Evolutionary conservation across 2,329 filamentous ascomycete genomes (phyloP).

Genomic region (Neopestalotiopsis sp.): DNA sequence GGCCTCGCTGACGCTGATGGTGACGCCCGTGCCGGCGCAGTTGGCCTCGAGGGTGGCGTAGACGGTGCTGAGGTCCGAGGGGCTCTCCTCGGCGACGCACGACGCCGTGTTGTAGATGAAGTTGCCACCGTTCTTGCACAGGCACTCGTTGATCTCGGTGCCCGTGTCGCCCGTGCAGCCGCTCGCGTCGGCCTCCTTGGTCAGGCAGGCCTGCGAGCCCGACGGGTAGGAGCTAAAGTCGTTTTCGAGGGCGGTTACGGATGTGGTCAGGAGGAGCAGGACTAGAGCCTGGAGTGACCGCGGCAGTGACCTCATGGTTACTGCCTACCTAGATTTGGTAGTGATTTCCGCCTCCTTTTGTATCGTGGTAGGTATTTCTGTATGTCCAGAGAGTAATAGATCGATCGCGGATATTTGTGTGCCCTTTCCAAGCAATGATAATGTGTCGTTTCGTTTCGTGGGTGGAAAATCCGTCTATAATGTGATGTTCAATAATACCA

Average conservation of each 20-base stretch:
- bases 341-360: background rate
- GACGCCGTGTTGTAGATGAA: slow-evolving; percentile 53
- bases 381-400: background rate
- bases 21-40: slow-evolving; percentile 49
- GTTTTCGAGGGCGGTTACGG: slow-evolving; percentile 34
- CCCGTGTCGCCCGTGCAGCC: slow-evolving; percentile 46
- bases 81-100: slow-evolving; percentile 47
- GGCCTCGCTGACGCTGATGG: slow-evolving; percentile 44
- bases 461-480: background rate
- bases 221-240: slow-evolving; percentile 51
- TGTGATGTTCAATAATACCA: background rate
- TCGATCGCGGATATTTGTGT: background rate
- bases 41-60: slow-evolving; percentile 49
- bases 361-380: background rate
- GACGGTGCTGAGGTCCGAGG: slow-evolving; percentile 44
- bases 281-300: slow-evolving; percentile 23
- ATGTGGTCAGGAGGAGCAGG: slow-evolving; percentile 33
- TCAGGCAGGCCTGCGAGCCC: slow-evolving; percentile 48
- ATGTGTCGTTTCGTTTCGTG: background rate
- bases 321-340: background rate
- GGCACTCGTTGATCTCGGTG: slow-evolving; percentile 50
- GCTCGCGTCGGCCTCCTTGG: slow-evolving; percentile 42
- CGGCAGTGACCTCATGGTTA: background rate
- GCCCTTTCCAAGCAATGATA: background rate
- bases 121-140: slow-evolving; percentile 53